Percentiles rank a stretch among this genome's conserved stretches.
Evolutionary conservation across 1,284 basidiomycete genomes (phyloP).

Genomic region (Mycocalia duriaeana): DNA sequence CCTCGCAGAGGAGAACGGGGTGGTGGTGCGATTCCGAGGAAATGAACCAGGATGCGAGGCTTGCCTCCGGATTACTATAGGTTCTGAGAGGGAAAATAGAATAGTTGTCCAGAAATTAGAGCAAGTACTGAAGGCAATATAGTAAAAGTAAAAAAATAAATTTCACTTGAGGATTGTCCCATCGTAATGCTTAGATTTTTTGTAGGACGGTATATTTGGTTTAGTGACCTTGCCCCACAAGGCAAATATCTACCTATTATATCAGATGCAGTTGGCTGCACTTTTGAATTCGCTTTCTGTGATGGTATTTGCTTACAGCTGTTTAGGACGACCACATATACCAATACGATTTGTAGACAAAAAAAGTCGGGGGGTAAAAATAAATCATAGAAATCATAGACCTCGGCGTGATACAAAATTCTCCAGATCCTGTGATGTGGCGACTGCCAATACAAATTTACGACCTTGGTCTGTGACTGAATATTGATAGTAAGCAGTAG

Average conservation of each 20-base stretch:
- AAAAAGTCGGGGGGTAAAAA: too few relatives aligned
- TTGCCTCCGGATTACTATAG: constrained; percentile 88
- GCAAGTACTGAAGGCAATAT: constrained; percentile 39
- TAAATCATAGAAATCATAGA: too few relatives aligned
- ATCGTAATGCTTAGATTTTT: too few relatives aligned
- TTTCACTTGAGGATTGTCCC: too few relatives aligned
- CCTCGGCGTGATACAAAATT: constrained; percentile 59
- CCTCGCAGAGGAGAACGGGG: constrained; percentile 80
- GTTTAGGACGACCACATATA: too few relatives aligned
- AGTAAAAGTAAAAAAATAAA: constrained; percentile 8
- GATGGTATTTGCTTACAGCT: too few relatives aligned
- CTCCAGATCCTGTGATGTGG: constrained; percentile 76
- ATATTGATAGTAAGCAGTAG: constrained; percentile 1
- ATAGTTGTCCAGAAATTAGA: constrained; percentile 44
- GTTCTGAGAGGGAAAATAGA: constrained; percentile 77
- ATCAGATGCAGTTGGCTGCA: too few relatives aligned
- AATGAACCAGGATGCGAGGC: constrained; percentile 84
- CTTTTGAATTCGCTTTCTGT: too few relatives aligned
- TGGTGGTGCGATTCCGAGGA: constrained; percentile 91
- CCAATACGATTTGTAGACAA: too few relatives aligned
- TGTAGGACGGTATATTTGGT: too few relatives aligned
- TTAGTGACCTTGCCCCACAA: too few relatives aligned
- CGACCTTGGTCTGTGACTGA: constrained; percentile 77
- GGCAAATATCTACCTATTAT: too few relatives aligned
- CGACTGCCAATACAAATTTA: constrained; percentile 84